Percentiles rank a stretch among this genome's conserved stretches.
These are phyloP conservation scores for Monosporascus sp. DNA, from an alignment of 2,329 filamentous ascomycete species.

Conservation along the genomic window DNA sequence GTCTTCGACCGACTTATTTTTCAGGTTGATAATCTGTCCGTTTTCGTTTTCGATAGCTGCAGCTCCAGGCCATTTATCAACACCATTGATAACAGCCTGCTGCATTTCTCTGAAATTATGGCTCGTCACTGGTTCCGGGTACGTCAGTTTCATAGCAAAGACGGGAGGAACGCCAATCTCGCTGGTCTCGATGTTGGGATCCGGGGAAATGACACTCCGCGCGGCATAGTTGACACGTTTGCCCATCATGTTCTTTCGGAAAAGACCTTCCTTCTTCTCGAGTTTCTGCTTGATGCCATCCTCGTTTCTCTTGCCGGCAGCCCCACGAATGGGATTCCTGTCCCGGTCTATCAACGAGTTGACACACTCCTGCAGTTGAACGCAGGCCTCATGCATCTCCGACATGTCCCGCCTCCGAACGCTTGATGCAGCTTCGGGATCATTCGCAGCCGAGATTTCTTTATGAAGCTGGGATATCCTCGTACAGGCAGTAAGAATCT, in stretches of 20 bases:
- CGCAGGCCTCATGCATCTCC: conserved; percentile 76
- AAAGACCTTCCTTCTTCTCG: conserved; percentile 97
- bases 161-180: conserved; percentile 98
- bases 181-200: conserved; percentile 98
- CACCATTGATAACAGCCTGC: conserved; percentile 91
- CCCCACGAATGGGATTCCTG: conserved; percentile 75
- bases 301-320: conserved; percentile 71
- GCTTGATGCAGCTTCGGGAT: conserved; percentile 27
- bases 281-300: conserved; percentile 97
- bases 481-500: conserved; percentile 71
- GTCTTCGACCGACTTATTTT: conserved; percentile 83
- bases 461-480: conserved; percentile 68
- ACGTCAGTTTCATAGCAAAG: conserved; percentile 92
- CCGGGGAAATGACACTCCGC: conserved; percentile 94
- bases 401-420: conserved; percentile 58
- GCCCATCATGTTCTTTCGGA: conserved; percentile 99
- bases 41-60: conserved; percentile 94
- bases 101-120: conserved; percentile 96
- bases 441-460: conserved; percentile 50
- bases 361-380: conserved; percentile 79
- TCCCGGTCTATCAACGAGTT: conserved; percentile 91
- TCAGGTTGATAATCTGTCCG: conserved; percentile 81
- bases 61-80: conserved; percentile 90
- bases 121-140: conserved; percentile 93
- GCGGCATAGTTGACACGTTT: conserved; percentile 99